Evolutionary conservation across 768 basidiomycete genomes (phyloP).

Genomic region (Pleurotus citrinopileatus): DNA sequence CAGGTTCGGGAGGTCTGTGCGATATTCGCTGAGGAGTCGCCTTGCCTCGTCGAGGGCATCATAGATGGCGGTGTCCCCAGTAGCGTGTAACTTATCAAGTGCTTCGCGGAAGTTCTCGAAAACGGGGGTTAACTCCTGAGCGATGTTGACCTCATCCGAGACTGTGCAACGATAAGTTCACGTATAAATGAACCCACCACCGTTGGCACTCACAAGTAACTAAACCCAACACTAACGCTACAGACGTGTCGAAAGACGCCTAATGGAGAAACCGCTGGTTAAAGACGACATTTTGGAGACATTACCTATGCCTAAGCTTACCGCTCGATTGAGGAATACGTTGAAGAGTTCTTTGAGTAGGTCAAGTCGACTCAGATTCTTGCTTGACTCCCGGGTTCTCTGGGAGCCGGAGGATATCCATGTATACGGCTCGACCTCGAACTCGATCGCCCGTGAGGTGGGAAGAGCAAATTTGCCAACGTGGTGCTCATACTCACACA

Average conservation of each 20-base stretch:
- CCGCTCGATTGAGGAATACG: slow-evolving; percentile 25
- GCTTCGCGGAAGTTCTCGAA: slow-evolving; percentile 24
- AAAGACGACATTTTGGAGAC: too few species aligned
- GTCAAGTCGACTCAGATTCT: slow-evolving; percentile 19
- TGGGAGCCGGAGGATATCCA: slow-evolving; percentile 2
- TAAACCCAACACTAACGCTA: slow-evolving; percentile 23
- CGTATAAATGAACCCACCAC: too few species aligned
- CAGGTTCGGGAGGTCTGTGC: slow-evolving; percentile 21
- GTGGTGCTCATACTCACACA: neutral
- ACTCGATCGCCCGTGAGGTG: neutral
- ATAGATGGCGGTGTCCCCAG: slow-evolving; percentile 24
- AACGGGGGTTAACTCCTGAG: slow-evolving; percentile 22
- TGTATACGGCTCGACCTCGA: slow-evolving; percentile 9
- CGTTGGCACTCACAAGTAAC: slow-evolving; percentile 21
- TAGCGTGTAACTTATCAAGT: slow-evolving; percentile 17
- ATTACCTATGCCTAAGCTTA: too few species aligned
- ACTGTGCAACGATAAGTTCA: slow-evolving; percentile 13
- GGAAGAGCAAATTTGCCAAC: neutral
- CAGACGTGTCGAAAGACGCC: slow-evolving; percentile 26
- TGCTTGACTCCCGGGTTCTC: slow-evolving; percentile 15
- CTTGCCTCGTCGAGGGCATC: slow-evolving; percentile 24
- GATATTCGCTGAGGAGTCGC: slow-evolving; percentile 16
- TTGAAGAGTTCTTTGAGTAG: slow-evolving; percentile 25
- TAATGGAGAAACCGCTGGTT: too few species aligned
- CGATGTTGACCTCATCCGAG: slow-evolving; percentile 16